Evolutionary conservation across 257 asterid genomes (phyloP).

Genomic region (Oldenlandia corymbosa): DNA sequence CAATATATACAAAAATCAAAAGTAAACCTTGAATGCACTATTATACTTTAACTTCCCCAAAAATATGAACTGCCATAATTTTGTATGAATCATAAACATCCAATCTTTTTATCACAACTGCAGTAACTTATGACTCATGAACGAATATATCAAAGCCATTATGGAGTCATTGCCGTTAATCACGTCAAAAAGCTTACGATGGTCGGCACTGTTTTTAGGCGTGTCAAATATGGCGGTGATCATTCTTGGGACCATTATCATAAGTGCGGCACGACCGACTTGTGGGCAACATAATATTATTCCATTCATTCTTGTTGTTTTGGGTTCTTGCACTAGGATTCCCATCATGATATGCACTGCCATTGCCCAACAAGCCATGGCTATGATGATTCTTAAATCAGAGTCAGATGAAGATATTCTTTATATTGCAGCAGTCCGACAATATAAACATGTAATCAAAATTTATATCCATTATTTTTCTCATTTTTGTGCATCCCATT

Average conservation of each 20-base stretch:
- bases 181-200: background rate
- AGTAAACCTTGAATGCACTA: no score
- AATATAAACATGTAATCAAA: constrained; percentile 23
- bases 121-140: no score
- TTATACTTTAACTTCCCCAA: no score
- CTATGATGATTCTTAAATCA: constrained; percentile 12
- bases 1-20: no score
- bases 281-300: background rate
- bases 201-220: constrained; percentile 18
- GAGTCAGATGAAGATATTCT: background rate
- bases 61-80: no score
- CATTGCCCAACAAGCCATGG: constrained; percentile 19
- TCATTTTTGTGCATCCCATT: no score
- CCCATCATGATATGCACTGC: constrained; percentile 21
- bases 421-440: constrained; percentile 8
- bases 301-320: background rate
- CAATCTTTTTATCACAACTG: no score
- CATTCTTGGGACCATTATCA: constrained; percentile 6
- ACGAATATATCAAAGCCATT: no score
- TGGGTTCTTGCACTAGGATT: constrained; percentile 13
- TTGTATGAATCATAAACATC: no score
- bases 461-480: no score
- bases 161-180: no score
- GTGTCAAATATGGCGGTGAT: constrained; percentile 13
- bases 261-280: background rate